Evolutionary conservation across 116 monocot species (phyloP).

Genomic region (Zostera marina): DNA sequence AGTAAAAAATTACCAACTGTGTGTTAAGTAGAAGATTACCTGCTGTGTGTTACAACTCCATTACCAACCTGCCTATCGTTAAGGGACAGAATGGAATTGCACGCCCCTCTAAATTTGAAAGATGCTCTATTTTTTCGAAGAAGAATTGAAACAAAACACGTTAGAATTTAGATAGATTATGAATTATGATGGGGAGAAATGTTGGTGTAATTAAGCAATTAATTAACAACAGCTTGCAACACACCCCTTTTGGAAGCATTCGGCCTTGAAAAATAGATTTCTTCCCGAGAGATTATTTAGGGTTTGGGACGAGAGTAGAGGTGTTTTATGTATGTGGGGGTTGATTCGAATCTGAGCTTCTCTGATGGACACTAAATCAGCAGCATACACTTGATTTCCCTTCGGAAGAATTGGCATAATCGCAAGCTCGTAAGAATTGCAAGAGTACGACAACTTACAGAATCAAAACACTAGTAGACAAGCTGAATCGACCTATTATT

Average conservation of each 20-base stretch:
- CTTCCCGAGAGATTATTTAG: slow-evolving; percentile 45
- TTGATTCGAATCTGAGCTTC: slow-evolving; percentile 57
- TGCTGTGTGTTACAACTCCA: slow-evolving; percentile 94
- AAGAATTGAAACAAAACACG: neutral
- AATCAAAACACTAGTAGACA: too few relatives aligned
- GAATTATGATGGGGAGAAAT: neutral
- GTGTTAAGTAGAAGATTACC: slow-evolving; percentile 25
- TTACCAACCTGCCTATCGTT: slow-evolving; percentile 46
- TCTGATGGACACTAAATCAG: slow-evolving; percentile 64
- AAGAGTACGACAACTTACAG: too few relatives aligned
- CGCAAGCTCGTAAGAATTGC: too few relatives aligned
- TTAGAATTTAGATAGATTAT: too few relatives aligned
- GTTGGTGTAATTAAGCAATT: too few relatives aligned
- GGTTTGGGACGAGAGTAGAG: slow-evolving; percentile 53
- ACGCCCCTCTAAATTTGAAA: slow-evolving; percentile 92
- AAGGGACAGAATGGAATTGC: slow-evolving; percentile 79
- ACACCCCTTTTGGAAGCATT: slow-evolving; percentile 95
- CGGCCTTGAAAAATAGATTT: slow-evolving; percentile 71
- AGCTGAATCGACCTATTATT: too few relatives aligned
- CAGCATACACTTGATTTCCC: slow-evolving; percentile 35
- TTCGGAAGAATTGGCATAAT: too few relatives aligned
- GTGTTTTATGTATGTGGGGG: slow-evolving; percentile 59
- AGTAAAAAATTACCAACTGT: neutral
- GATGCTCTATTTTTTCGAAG: slow-evolving; percentile 37
- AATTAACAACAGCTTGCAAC: slow-evolving; percentile 3